Percentiles rank a stretch among this genome's conserved stretches.
These are phyloP conservation scores for Pyrenopolyporus hunteri DNA, from an alignment of 495 filamentous ascomycete genomes.

Conservation along the genomic window DNA sequence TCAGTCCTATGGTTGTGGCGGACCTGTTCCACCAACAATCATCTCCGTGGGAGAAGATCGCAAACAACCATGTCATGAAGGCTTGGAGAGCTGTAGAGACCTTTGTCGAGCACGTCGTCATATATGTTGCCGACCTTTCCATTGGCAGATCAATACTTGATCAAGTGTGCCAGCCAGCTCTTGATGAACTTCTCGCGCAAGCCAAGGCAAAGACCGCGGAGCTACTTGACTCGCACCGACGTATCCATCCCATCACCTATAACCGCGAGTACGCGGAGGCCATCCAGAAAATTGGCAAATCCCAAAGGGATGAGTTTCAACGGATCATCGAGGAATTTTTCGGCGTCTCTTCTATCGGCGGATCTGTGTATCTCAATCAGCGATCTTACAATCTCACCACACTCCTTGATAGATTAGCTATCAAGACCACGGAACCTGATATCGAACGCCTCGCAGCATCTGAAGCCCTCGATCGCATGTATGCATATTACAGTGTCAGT, in stretches of 20 bases:
- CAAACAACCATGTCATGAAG: conserved; percentile 26
- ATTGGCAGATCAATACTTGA: conserved; percentile 41
- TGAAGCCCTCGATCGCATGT: conserved; percentile 56
- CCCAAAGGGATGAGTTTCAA: conserved; percentile 27
- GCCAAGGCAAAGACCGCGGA: conserved; percentile 42
- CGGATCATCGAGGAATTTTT: conserved; percentile 36
- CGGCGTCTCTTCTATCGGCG: neutral
- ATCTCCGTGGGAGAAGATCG: conserved; percentile 48
- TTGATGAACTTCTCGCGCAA: conserved; percentile 29
- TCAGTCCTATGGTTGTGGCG: conserved; percentile 51
- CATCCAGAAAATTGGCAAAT: conserved; percentile 46
- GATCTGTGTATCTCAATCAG: neutral
- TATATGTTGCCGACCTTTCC: conserved; percentile 38
- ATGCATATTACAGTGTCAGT: conserved; percentile 59
- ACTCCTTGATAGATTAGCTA: conserved; percentile 41
- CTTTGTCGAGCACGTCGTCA: conserved; percentile 42
- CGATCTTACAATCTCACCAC: conserved; percentile 19
- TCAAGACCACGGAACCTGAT: conserved; percentile 39
- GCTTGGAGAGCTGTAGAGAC: conserved; percentile 39
- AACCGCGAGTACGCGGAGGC: conserved; percentile 60
- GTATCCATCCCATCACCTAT: conserved; percentile 60
- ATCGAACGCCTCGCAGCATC: conserved; percentile 52
- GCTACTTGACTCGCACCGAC: conserved; percentile 45
- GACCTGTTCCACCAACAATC: conserved; percentile 55
- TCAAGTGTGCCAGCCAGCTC: conserved; percentile 42